Evolutionary conservation across 345 rosid species (phyloP).

Genomic region (Raphanus sativus): DNA sequence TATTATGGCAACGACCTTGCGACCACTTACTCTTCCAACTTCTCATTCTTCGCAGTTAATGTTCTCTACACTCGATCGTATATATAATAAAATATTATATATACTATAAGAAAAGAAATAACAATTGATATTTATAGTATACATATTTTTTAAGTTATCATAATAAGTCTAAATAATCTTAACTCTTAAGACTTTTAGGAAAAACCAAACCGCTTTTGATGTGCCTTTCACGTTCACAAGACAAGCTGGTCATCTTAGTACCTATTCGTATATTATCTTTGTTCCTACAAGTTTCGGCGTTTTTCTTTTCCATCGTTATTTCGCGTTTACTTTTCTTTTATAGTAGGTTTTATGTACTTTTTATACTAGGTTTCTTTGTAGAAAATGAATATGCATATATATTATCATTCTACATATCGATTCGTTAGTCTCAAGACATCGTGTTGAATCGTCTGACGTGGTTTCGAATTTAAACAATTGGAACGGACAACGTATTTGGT

Average conservation of each 20-base stretch:
- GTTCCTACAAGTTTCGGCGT: neutral
- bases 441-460: constrained; percentile 23
- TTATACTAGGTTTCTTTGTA: neutral
- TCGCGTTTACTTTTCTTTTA: neutral
- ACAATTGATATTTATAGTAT: neutral
- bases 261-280: neutral
- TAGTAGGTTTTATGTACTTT: neutral
- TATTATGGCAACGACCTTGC: constrained; percentile 30
- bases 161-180: neutral
- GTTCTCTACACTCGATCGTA: neutral
- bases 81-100: no score
- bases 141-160: neutral
- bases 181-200: neutral
- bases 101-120: no score
- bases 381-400: neutral
- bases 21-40: constrained; percentile 12
- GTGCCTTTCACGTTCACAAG: neutral
- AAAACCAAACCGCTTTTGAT: neutral
- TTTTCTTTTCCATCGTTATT: neutral
- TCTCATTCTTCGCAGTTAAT: constrained; percentile 1
- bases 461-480: constrained; percentile 12
- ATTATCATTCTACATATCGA: neutral
- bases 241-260: neutral
- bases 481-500: constrained; percentile 20
- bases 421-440: neutral